These are phyloP conservation scores for Yamagishiella unicocca DNA, from an alignment of 139 green algal genomes.

Conservation along the genomic window DNA sequence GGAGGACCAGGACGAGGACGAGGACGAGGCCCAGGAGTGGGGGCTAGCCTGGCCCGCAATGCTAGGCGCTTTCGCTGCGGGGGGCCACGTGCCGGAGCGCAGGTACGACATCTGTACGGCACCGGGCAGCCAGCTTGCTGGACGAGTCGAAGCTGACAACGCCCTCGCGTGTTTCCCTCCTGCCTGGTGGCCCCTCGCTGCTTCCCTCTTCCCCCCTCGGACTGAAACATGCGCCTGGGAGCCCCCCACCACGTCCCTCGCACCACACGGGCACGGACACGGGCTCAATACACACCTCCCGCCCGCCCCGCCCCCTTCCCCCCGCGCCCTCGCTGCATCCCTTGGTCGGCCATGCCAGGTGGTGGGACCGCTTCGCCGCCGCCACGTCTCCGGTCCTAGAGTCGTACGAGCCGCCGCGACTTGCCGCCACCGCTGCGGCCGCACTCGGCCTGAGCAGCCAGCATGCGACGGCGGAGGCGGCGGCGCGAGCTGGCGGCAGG, in stretches of 20 bases:
- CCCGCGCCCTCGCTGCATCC: background rate
- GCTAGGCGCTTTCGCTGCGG: conserved; percentile 1
- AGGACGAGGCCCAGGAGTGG: conserved; percentile 6
- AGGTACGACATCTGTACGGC: background rate
- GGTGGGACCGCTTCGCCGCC: conserved; percentile 32
- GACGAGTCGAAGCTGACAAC: too few species aligned
- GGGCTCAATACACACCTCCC: too few species aligned
- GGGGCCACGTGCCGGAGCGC: conserved; percentile 6
- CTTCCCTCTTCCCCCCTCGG: too few species aligned
- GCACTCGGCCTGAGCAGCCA: conserved; percentile 15
- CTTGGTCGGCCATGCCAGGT: background rate
- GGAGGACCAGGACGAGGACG: background rate
- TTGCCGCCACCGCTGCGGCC: background rate
- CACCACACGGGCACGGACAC: too few species aligned
- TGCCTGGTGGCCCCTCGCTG: too few species aligned
- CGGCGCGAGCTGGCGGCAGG: background rate
- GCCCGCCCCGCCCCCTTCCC: background rate
- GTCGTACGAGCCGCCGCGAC: background rate
- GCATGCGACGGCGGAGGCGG: background rate
- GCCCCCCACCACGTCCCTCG: too few species aligned
- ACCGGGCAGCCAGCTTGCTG: background rate
- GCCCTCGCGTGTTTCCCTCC: too few species aligned
- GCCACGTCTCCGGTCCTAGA: background rate
- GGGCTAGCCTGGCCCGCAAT: conserved; percentile 9
- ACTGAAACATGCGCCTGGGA: too few species aligned